These are phyloP conservation scores for Cucurbita maxima DNA, from an alignment of 306 rosid species.

Conservation along the genomic window DNA sequence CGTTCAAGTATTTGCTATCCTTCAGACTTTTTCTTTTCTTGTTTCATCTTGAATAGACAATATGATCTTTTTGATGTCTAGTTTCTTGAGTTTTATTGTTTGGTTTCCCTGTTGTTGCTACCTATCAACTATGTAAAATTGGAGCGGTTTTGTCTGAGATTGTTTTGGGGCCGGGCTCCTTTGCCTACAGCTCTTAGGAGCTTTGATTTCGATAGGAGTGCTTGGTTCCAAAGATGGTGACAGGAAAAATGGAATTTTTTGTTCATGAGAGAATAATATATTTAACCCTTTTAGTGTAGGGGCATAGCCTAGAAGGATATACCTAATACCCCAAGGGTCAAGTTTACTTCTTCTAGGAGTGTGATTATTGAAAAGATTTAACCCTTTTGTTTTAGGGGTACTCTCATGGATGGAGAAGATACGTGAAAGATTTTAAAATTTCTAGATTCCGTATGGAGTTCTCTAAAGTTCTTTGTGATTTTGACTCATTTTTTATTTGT, in stretches of 20 bases:
- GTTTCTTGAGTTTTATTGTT: neutral
- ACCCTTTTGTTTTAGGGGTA: no score
- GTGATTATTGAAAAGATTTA: neutral
- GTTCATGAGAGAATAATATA: neutral
- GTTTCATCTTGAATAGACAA: neutral
- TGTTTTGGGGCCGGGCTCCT: neutral
- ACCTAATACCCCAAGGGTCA: neutral
- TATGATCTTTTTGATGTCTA: neutral
- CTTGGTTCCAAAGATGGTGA: neutral
- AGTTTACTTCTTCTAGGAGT: neutral
- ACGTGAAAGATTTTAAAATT: neutral
- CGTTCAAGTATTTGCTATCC: neutral
- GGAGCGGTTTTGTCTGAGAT: neutral
- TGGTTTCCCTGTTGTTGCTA: neutral
- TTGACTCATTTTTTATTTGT: neutral
- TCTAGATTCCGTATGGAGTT: neutral
- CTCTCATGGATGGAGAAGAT: neutral
- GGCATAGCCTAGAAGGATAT: neutral
- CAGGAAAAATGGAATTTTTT: neutral
- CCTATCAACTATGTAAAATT: neutral
- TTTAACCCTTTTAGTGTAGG: neutral
- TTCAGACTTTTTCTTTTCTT: neutral
- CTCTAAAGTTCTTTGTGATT: neutral
- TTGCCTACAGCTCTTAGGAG: neutral
- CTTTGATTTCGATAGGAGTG: neutral